Base-by-base conservation (phyloP, 2,329 filamentous ascomycete species). In the Phialophora expanda region DNA sequence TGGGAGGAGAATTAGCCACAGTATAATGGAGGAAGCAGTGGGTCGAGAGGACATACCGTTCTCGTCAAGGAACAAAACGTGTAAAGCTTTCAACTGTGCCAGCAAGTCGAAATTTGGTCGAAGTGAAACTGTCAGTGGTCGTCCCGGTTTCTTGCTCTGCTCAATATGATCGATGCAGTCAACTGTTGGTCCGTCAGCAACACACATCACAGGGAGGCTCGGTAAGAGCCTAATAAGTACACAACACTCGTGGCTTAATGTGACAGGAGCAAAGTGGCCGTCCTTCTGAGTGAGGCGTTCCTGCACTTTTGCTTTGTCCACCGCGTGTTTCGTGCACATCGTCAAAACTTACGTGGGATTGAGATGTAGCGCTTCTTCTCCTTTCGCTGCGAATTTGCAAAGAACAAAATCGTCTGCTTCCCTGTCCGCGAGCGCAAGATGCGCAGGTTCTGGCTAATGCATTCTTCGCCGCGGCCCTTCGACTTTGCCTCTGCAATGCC, bases 381-480 rank as follows among this genome's bases (percentile, higher is more conserved):
- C 32, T 73, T 76, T 8, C 78, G 75, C 51, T 80, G 78, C 0
- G 78, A 80, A 68, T 80, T 80, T 5, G 78, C 77, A 66, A 80
- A 80, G 61, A 76, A 79, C 2, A 80, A 41, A 56, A 80, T 74
- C 1, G 76, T 74, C 14, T 75, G 73, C 62, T 73, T 75, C 38
- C 76, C 76, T 26, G 76, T 78, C 1, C 70, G 66, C 1, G 75
- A 76, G 0, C 76, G 76, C 2, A 80, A 71, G 8, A 80, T 74
- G 4, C 78, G 77, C 17, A 80, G 65, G 62, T 80, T 80, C 68
- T 80, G 78, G 57, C 78, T 80, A 71, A 80, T 80, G 61, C 78
- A 79, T 73, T 80, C 78, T 64, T 80, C 78, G 0, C 78, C 78
- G 7, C 78, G 77, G 8, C 78, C 78, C 66, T 79, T 80, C 51